Conservation (phyloP, 2,329 filamentous ascomycete genomes). For the Chalaropsis ovoidea region DNA sequence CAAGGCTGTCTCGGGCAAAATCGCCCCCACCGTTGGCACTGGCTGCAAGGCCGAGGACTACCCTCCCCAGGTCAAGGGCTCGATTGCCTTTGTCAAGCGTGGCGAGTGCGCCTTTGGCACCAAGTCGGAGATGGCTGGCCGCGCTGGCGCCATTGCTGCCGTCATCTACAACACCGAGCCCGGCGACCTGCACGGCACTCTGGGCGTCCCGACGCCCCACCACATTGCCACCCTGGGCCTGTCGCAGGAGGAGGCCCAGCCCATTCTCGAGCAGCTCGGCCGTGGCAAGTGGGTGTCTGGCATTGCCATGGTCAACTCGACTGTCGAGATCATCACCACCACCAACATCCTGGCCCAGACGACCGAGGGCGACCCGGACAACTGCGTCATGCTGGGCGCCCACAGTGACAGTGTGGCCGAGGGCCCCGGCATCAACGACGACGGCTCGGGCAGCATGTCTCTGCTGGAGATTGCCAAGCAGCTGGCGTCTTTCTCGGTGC, state of each 20-base stretch:
- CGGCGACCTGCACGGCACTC: slow-evolving; percentile 54
- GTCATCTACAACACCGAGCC: slow-evolving; percentile 65
- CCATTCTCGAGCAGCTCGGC: slow-evolving; percentile 45
- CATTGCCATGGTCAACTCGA: slow-evolving; percentile 51
- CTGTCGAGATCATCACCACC: slow-evolving; percentile 45
- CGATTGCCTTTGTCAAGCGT: slow-evolving; percentile 60
- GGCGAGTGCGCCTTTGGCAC: slow-evolving; percentile 61
- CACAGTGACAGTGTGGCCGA: slow-evolving; percentile 54
- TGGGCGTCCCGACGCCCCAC: slow-evolving; percentile 49
- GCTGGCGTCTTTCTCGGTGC: slow-evolving; percentile 47
- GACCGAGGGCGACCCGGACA: slow-evolving; percentile 46
- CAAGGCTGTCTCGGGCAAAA: slow-evolving; percentile 48
- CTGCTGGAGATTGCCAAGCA: slow-evolving; percentile 54
- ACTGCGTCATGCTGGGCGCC: slow-evolving; percentile 56
- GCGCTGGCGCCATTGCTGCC: slow-evolving; percentile 59
- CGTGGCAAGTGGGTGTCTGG: slow-evolving; percentile 42
- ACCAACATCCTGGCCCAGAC: slow-evolving; percentile 56
- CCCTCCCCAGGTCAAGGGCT: slow-evolving; percentile 46
- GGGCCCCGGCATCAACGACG: slow-evolving; percentile 67
- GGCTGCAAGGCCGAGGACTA: slow-evolving; percentile 58
- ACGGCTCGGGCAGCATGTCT: slow-evolving; percentile 56
- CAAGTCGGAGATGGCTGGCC: slow-evolving; percentile 59
- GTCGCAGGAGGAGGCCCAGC: slow-evolving; percentile 47
- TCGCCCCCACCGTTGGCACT: slow-evolving; percentile 51
- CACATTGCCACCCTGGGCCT: slow-evolving; percentile 62